Evolutionary conservation across 306 rosid species (phyloP), one percentile per base, ranked within the genome.

Genomic region (Carpinus viminea): DNA sequence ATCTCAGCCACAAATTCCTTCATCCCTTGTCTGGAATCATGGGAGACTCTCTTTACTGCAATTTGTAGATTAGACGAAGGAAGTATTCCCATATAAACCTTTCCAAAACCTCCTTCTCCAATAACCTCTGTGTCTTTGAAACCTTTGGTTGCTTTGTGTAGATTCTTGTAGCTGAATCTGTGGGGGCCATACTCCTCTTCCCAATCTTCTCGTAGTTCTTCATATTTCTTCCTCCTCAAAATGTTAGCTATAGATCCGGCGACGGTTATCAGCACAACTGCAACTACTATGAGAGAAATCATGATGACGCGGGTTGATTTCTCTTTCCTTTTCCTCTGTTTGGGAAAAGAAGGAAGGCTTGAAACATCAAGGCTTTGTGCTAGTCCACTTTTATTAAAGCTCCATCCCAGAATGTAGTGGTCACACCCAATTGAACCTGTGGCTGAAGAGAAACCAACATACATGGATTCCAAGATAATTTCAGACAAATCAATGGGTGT

Each of bases 201-300:
- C 97, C 96, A 93, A 45, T 85, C 92, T 81, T 93, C 96, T 26
- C 72, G 80, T 43, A 86, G 4, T 68, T 93, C 97, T 26, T 73
- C 70, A 62, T 69, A 87, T 54, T 74, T 74, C 73, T 71, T 78
- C 65, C 65, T 59, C 7, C 34, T 21, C 6, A 10, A 20, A 9
- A 20, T 20, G 36, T 24, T 21, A 10, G 31, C 13, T n/a, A 1
- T 4, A 57, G 36, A 16, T 3, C n/a, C 64, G 9, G 0, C 8
- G 12, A 10, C 0, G 5, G 16, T 57, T 21, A 57, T 21, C 34
- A 59, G n/a, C n/a, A 60, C 21, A 5, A 43, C 74, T n/a, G 8
- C 41, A 9, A 12, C 5, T 20, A 41, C 34, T 31, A 31, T 31
- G 34, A 31, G 34, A 31, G 34, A 31, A 31, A 2, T 1, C 1